Evolutionary conservation across 306 rosid species (phyloP).

Genomic region (Vachellia pachyceras): DNA sequence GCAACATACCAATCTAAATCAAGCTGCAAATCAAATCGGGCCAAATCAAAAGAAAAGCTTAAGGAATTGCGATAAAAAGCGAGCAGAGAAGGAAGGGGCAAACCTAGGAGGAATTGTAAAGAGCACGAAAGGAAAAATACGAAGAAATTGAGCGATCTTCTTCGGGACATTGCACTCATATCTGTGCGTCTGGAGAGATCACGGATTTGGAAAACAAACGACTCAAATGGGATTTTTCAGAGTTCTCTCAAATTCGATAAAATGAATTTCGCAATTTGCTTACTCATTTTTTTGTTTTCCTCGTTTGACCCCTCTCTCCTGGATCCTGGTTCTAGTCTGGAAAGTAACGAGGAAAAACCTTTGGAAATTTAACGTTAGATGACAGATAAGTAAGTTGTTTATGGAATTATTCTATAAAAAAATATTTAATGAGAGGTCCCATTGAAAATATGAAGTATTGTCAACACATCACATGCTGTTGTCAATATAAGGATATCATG

Average conservation of each 20-base stretch:
- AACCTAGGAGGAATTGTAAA: constrained; percentile 57
- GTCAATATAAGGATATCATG: too few relatives aligned
- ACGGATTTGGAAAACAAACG: background rate
- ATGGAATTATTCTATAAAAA: too few relatives aligned
- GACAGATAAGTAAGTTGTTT: too few relatives aligned
- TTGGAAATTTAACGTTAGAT: too few relatives aligned
- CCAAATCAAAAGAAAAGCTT: background rate
- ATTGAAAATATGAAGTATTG: too few relatives aligned
- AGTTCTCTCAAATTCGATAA: background rate
- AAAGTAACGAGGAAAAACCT: background rate
- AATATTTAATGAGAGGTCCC: too few relatives aligned
- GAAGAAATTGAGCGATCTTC: constrained; percentile 47
- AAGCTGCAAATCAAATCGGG: background rate
- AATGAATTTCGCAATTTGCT: background rate
- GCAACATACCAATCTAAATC: background rate
- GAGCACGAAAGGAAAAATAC: constrained; percentile 42
- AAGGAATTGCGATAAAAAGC: background rate
- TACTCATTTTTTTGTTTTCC: background rate
- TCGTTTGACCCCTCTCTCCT: background rate
- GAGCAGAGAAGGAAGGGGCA: constrained; percentile 33
- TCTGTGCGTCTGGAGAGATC: constrained; percentile 15
- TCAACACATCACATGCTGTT: too few relatives aligned
- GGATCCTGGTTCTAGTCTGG: background rate
- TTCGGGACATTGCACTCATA: constrained; percentile 49
- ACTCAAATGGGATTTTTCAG: background rate